Evolutionary conservation across 768 basidiomycete species (phyloP).

Genomic region (Lactarius evosmus): DNA sequence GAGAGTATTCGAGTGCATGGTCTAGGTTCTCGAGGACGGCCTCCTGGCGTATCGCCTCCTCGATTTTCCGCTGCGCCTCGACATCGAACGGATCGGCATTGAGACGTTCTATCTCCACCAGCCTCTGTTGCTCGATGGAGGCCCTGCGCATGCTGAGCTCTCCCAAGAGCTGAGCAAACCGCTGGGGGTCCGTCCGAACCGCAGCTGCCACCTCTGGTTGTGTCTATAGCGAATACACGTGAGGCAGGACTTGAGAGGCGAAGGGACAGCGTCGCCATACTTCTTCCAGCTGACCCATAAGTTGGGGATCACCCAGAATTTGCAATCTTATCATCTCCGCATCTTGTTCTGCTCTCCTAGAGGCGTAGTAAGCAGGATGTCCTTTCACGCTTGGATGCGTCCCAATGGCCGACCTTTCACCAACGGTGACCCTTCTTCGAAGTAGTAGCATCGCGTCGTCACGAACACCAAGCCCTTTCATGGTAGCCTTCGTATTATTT

Average conservation of each 20-base stretch:
- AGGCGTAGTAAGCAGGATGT: constrained; percentile 12
- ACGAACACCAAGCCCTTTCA: constrained; percentile 61
- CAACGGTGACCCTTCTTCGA: constrained; percentile 53
- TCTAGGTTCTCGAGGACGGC: constrained; percentile 90
- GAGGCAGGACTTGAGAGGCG: neutral
- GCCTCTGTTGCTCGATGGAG: constrained; percentile 49
- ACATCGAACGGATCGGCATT: constrained; percentile 89
- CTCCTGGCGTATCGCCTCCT: constrained; percentile 87
- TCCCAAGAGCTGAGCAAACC: constrained; percentile 71
- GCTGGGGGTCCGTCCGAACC: constrained; percentile 59
- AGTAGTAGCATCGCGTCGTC: constrained; percentile 65
- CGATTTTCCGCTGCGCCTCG: constrained; percentile 90
- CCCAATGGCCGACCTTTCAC: constrained; percentile 40
- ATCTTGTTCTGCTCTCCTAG: constrained; percentile 71
- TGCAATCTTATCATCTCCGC: constrained; percentile 90
- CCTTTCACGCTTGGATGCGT: neutral
- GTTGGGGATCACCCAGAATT: constrained; percentile 73
- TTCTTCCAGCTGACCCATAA: constrained; percentile 70
- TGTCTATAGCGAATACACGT: constrained; percentile 40
- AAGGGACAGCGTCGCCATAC: constrained; percentile 27
- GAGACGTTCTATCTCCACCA: constrained; percentile 60
- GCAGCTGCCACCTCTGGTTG: constrained; percentile 83
- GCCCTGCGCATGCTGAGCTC: constrained; percentile 56
- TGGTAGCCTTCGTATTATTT: constrained; percentile 60
- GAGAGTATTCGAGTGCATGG: constrained; percentile 90